A percentile compares a stretch with the other conserved stretches of the same genome.
These are phyloP conservation scores for Urostyla sp. DNA, from an alignment of 73 alveolate genomes.

Conservation along the genomic window DNA sequence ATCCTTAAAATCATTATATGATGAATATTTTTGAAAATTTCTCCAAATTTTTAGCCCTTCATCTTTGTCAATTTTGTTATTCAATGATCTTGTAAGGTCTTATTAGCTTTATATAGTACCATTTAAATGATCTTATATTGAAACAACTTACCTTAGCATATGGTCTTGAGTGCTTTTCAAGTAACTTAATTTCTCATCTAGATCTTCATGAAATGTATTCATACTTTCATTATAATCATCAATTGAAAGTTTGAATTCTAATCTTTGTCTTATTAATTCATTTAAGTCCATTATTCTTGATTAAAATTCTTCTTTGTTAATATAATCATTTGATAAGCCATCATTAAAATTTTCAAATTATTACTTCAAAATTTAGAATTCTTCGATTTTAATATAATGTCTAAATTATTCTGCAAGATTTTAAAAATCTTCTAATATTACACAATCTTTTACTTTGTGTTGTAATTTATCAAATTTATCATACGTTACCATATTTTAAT, in stretches of 20 bases:
- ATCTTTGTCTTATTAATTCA: too few species aligned
- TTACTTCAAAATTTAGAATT: too few species aligned
- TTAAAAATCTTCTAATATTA: too few species aligned
- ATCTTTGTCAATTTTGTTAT: background rate
- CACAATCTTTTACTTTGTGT: too few species aligned
- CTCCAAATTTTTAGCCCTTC: constrained; percentile 25
- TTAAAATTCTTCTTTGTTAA: too few species aligned
- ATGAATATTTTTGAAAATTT: constrained; percentile 21
- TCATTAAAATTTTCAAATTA: too few species aligned
- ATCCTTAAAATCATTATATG: constrained; percentile 25
- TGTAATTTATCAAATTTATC: too few species aligned
- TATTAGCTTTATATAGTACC: background rate
- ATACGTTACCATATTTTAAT: too few species aligned
- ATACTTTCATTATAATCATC: background rate
- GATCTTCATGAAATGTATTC: background rate
- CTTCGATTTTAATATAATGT: too few species aligned
- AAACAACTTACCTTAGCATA: background rate
- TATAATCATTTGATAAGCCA: too few species aligned
- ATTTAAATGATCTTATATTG: background rate
- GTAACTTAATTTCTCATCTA: background rate
- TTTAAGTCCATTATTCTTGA: too few species aligned
- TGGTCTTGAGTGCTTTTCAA: background rate
- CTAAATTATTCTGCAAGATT: too few species aligned
- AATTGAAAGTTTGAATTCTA: background rate
- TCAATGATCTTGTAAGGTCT: background rate